Evolutionary conservation across 371 early-diverging fungal genomes (phyloP), one percentile per base, ranked within the genome.

Genomic region (Rhizomucor miehei): DNA sequence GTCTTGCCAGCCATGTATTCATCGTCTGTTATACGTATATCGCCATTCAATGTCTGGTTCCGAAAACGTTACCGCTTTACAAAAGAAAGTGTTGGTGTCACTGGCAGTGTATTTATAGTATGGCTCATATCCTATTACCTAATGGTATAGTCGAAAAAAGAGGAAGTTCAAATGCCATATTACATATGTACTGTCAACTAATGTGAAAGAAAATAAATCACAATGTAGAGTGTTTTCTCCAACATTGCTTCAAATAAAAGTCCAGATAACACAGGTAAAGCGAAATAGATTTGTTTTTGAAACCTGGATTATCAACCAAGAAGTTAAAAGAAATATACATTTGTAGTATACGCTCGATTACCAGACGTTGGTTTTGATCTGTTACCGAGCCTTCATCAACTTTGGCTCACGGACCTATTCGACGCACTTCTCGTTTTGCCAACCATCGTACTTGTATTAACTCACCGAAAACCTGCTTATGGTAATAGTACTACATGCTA

Each of bases 171-270:
- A 17, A 37, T n/a, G 24, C 13, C 11, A 13, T 19, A 39, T 23
- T 17, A 51, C n/a, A n/a, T n/a, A n/a, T n/a, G n/a, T n/a, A n/a
- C n/a, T n/a, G n/a, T n/a, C n/a, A n/a, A n/a, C n/a, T n/a, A n/a
- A n/a, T n/a, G n/a, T n/a, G n/a, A n/a, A n/a, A n/a, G n/a, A n/a
- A n/a, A n/a, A n/a, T n/a, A n/a, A n/a, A n/a, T 13, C 10, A 29
- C 17, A n/a, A n/a, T n/a, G n/a, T 51, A 51, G 52, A 41, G 52
- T 9, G 52, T 51, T 16, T 51, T 51, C 17, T 51, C 52, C 13
- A 43, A 51, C 34, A 51, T 43, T 25, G 52, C 52, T 19, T 51
- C 52, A 9, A 25, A 41, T 25, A 29, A 19, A 39, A 51, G 51
- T 24, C 37, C 39, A 21, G 40, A 51, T 19, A 51, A 51, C n/a